Evolutionary conservation across 257 asterid genomes (phyloP), one percentile per base, ranked within the genome.

Genomic region (Fraxinus pennsylvanica): DNA sequence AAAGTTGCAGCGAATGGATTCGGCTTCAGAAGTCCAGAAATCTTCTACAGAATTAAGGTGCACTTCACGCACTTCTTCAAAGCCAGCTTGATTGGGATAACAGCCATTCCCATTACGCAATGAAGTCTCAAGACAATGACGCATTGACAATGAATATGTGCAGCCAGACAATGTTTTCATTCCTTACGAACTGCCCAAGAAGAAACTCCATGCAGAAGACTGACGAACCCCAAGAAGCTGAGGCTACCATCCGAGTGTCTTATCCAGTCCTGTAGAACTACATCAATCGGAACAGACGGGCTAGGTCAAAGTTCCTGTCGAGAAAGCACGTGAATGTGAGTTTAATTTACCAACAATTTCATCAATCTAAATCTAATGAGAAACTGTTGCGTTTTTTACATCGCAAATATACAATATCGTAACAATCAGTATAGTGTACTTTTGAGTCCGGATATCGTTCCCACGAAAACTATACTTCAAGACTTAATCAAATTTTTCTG

Each of bases 191-290:
- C 67, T 39, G 9, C 71, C 68, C 72, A 33, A 22, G 68, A 41
- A 57, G 98, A 89, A 54, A 91, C 85, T 29, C 97, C 98, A 30
- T 91, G 98, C 21, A 94, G 90, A 82, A 92, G 97, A 38, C 92
- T 81, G 50, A 94, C 93, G 43, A 94, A 91, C 29, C 97, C 98
- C 84, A 91, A 84, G 91, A 94, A 92, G 85, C 98, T 94, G 76
- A 94, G 97, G 85, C 90, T 92, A 68, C 98, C 98, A 1, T 94
- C 98, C 0, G 94, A 84, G 65, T 89, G 98, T 74, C 98, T 78
- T 76, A 94, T 91, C 98, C 98, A 94, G 74, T 94, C 98, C 81
- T 94, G 94, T 33, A 94, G 94, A 39, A 94, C 97, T 77, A 92
- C 97, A 67, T 94, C 96, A 80, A 94, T 90, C 0, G 97, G 97